Evolutionary conservation across 2,329 filamentous ascomycete species (phyloP), one percentile per base, ranked within the genome.

Genomic region (Ceratocystis alfenasii): DNA sequence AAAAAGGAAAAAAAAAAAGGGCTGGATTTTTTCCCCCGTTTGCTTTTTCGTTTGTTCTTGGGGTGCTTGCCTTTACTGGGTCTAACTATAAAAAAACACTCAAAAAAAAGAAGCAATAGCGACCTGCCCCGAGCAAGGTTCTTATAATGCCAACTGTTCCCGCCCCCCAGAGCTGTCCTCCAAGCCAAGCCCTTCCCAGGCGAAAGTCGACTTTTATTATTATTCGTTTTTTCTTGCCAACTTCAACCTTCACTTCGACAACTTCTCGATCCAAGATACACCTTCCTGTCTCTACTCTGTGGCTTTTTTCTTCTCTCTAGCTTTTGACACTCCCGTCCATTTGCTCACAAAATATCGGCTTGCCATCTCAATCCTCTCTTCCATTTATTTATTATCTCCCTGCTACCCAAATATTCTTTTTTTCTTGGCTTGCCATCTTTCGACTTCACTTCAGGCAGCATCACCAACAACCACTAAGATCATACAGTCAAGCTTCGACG

Each of bases 131-230:
- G 7, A 30, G 22, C 53, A 57, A 57, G 22, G 22, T 57, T 57
- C 22, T 30, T 57, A 57, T 57, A 57, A 57, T 30, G 28, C 53
- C 53, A 28, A 57, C 53, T 57, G 53, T 57, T 28, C 53, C 53
- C 53, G 25, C 53, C 53, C 53, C 50, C 50, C 22, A 17, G 36
- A 57, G 25, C 22, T 50, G n/a, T 8, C 48, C 20, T 10, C 48
- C 20, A 22, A 50, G 53, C 53, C 53, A 41, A 41, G 36, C 36
- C 36, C 36, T 41, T 30, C 25, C 53, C 53, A 28, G n/a, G 12
- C 15, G 1, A 57, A 57, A 57, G 6, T 17, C 2, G 30, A 17
- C 22, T 17, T 57, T 50, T 50, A 50, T 50, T 57, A 57, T 57
- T 57, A 17, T 57, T 17, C 30, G 4, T 57, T 57, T 30, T 57